Conservation (phyloP, 2,329 filamentous ascomycete genomes). For the Graphium sp. region DNA sequence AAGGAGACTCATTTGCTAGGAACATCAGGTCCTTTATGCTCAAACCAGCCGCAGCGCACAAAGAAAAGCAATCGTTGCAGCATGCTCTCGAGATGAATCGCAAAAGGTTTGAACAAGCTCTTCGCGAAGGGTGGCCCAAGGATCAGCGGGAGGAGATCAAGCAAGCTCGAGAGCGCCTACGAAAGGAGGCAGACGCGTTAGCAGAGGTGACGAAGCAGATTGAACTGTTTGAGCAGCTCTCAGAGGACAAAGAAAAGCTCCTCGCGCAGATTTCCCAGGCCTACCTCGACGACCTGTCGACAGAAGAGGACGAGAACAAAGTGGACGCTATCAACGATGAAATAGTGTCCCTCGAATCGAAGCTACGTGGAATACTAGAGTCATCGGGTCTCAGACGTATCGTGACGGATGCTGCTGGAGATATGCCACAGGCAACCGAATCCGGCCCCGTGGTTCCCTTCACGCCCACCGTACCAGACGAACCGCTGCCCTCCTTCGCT, state of each 20-base stretch:
- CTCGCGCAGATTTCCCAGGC: constrained; percentile 28
- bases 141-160: constrained; percentile 29
- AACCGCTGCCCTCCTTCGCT: too few species aligned
- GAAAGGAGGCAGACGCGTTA: constrained; percentile 26
- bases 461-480: too few species aligned
- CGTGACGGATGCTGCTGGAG: too few species aligned
- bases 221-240: constrained; percentile 22
- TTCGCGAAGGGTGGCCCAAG: constrained; percentile 26
- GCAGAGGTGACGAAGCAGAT: constrained; percentile 22
- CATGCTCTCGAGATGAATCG: constrained; percentile 27
- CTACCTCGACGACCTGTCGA: constrained; percentile 32
- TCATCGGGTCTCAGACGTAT: too few species aligned
- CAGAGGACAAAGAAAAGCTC: constrained; percentile 24
- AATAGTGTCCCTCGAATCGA: constrained; percentile 10
- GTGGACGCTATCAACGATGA: constrained; percentile 29
- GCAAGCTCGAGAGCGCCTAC: constrained; percentile 27
- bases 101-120: constrained; percentile 25
- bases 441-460: too few species aligned
- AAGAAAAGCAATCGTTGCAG: too few species aligned
- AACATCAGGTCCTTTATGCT: too few species aligned
- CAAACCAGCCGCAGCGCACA: too few species aligned
- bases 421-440: too few species aligned
- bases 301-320: constrained; percentile 29
- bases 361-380: too few species aligned
- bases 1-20: too few species aligned